Conservation (phyloP, 108 stramenopile species). For the Pseudonitzschia delicatissima region DNA sequence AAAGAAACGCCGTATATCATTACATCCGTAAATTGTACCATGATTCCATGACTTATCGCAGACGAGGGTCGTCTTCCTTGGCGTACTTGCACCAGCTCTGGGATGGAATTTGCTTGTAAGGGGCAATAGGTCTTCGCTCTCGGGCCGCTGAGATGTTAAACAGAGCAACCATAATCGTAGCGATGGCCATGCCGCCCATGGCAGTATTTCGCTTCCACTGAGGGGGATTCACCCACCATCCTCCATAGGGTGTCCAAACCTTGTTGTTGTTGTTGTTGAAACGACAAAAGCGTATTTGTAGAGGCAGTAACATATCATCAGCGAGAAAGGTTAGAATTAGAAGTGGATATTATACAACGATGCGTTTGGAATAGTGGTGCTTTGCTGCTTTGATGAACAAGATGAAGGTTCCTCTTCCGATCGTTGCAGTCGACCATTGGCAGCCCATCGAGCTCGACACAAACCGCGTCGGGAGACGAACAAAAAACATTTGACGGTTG, state of each 20-base stretch:
- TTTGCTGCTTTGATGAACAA: too few species aligned
- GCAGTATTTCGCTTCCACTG: conserved; percentile 77
- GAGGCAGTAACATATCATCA: too few species aligned
- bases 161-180: conserved; percentile 36
- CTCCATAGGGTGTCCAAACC: conserved; percentile 88
- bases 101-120: conserved; percentile 44
- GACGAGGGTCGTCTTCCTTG: conserved; percentile 47
- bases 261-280: too few species aligned
- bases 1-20: background rate
- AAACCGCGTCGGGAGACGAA: too few species aligned
- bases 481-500: too few species aligned
- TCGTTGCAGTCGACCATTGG: too few species aligned
- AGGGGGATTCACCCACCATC: conserved; percentile 81
- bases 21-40: background rate
- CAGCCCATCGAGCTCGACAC: too few species aligned
- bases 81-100: conserved; percentile 55
- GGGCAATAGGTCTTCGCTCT: conserved; percentile 73
- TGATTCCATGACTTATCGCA: conserved; percentile 21
- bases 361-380: too few species aligned
- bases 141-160: conserved; percentile 66
- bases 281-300: too few species aligned
- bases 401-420: too few species aligned
- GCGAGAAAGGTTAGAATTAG: too few species aligned
- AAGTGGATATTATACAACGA: too few species aligned
- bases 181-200: conserved; percentile 48